A percentile compares a stretch with the other conserved stretches of the same genome.
phyloP scores from a whole-genome alignment of 2,329 filamentous ascomycete species.

The Fusarium lateritium region DNA sequence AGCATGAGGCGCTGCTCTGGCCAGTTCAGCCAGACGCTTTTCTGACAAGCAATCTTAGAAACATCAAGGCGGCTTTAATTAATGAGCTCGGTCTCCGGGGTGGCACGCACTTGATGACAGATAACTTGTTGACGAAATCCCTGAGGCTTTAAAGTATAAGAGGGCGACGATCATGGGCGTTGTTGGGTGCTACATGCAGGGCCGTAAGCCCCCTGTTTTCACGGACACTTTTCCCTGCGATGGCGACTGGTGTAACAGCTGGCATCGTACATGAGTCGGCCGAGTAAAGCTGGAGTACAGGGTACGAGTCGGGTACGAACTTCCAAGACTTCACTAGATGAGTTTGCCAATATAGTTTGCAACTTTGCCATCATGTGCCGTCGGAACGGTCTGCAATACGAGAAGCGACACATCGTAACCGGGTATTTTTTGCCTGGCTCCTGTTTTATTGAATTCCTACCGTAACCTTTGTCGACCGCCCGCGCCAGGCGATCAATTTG shows the following conservation, averaged over 20 bases:
- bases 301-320: conserved; percentile 28
- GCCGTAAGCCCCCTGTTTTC: conserved; percentile 32
- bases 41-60: conserved; percentile 4
- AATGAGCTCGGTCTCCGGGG: conserved; percentile 24
- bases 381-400: conserved; percentile 33
- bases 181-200: conserved; percentile 15
- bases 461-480: conserved; percentile 3
- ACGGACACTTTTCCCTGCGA: conserved; percentile 9
- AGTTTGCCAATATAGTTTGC: conserved; percentile 6
- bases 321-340: conserved; percentile 15
- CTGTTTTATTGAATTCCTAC: conserved; percentile 19
- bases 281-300: conserved; percentile 19
- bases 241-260: conserved; percentile 27
- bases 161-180: conserved; percentile 23
- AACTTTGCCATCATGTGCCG: conserved; percentile 32
- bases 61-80: conserved; percentile 20
- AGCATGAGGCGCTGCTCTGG: conserved; percentile 4
- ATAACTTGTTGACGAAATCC: conserved; percentile 14
- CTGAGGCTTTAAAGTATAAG: conserved; percentile 1
- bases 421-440: conserved; percentile 7
- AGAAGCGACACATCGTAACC: conserved; percentile 30
- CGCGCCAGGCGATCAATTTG: conserved; percentile 21
- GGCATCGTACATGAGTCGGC: conserved; percentile 32
- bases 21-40: not conserved
- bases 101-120: conserved; percentile 16